Conservation (phyloP, 2,329 filamentous ascomycete genomes). For the Zasmidium cellare region DNA sequence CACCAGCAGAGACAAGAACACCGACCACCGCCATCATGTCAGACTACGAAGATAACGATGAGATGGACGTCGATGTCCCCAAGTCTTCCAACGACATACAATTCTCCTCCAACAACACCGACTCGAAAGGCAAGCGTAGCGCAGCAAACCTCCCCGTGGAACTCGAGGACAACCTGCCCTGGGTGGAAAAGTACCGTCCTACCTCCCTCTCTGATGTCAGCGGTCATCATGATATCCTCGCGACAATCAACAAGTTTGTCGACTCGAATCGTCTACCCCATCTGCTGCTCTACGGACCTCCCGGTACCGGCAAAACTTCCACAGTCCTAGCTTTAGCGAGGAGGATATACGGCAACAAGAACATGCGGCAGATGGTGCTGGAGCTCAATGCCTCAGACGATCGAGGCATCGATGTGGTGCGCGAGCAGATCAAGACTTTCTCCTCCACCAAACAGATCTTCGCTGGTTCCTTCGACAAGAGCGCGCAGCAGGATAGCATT, state of each 20-base stretch:
- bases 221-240: conserved; percentile 93
- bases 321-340: conserved; percentile 91
- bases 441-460: conserved; percentile 98
- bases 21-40: conserved; percentile 45
- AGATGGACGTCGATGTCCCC: conserved; percentile 67
- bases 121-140: conserved; percentile 82
- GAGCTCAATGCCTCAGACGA: conserved; percentile 98
- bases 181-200: conserved; percentile 97
- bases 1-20: neutral
- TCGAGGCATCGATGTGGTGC: conserved; percentile 93
- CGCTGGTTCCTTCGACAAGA: conserved; percentile 44
- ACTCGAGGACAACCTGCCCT: conserved; percentile 90
- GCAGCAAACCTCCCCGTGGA: conserved; percentile 92
- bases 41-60: conserved; percentile 59
- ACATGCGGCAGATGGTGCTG: conserved; percentile 97
- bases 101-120: conserved; percentile 73
- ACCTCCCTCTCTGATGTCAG: conserved; percentile 88
- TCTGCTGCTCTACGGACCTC: conserved; percentile 92
- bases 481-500: conserved; percentile 42
- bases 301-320: conserved; percentile 95
- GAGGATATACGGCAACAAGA: conserved; percentile 85
- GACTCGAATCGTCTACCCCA: conserved; percentile 92
- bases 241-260: conserved; percentile 97
- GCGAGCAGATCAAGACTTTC: conserved; percentile 99
- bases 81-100: conserved; percentile 46